A percentile compares a stretch with the other conserved stretches of the same genome.
Conservation (phyloP, 2,329 filamentous ascomycete species). For the Epichloe bromicola region DNA sequence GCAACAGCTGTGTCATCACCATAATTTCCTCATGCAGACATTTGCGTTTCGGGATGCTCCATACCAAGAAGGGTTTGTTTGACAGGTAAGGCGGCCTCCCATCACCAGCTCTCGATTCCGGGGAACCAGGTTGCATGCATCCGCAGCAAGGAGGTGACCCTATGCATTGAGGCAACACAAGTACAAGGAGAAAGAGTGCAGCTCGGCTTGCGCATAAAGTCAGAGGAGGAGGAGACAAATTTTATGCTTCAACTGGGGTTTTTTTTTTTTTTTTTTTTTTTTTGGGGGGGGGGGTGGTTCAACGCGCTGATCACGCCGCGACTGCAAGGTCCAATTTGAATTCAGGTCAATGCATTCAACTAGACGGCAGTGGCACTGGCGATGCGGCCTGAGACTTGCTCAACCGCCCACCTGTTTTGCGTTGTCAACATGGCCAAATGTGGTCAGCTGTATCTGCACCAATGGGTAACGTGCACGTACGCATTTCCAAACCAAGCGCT, state of each 20-base stretch:
- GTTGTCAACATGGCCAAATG: too few relatives aligned
- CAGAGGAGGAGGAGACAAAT: neutral
- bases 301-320: neutral
- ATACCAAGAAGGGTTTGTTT: neutral
- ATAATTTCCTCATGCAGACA: neutral
- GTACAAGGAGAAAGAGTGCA: neutral
- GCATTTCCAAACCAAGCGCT: neutral
- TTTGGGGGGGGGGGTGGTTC: too few relatives aligned
- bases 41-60: neutral
- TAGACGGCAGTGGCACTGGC: neutral
- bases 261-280: neutral
- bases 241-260: neutral
- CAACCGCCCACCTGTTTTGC: neutral
- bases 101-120: neutral
- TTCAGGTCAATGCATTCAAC: neutral
- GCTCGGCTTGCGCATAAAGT: neutral
- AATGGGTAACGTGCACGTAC: neutral
- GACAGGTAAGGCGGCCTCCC: neutral
- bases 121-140: conserved; percentile 1
- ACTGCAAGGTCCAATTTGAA: neutral
- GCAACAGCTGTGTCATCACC: neutral
- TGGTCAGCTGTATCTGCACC: too few relatives aligned
- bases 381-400: neutral
- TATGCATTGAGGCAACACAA: neutral
- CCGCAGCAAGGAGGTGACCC: neutral